phyloP scores from a whole-genome alignment of 1,284 basidiomycete species.

The Malassezia dermatis region DNA sequence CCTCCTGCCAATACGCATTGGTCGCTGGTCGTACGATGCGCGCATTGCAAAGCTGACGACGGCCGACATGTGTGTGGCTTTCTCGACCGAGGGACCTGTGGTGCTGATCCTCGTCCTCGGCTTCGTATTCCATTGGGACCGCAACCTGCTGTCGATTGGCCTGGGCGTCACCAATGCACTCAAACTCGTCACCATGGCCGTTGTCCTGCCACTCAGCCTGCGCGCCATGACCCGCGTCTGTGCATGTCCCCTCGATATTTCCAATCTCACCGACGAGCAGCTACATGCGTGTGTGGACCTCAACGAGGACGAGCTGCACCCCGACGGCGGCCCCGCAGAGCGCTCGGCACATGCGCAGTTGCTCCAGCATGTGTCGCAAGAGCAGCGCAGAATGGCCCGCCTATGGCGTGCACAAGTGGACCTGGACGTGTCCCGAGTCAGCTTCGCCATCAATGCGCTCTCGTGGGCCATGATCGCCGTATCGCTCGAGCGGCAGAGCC shows the following conservation, averaged over 20 bases:
- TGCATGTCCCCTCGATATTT: background rate
- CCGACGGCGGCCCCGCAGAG: background rate
- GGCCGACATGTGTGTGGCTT: slow-evolving; percentile 1
- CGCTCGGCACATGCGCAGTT: background rate
- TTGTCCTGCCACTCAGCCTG: background rate
- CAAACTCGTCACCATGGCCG: background rate
- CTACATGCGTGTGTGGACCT: background rate
- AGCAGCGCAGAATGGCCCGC: slow-evolving; percentile 4
- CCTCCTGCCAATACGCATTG: slow-evolving; percentile 6
- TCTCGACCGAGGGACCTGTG: slow-evolving; percentile 12
- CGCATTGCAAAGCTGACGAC: slow-evolving; percentile 12
- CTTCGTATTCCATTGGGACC: slow-evolving; percentile 14
- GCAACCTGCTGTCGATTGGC: background rate
- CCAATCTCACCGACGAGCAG: background rate
- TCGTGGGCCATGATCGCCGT: slow-evolving; percentile 9
- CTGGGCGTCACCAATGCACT: slow-evolving; percentile 9
- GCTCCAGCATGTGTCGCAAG: background rate
- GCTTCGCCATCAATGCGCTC: background rate
- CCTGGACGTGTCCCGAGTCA: slow-evolving; percentile 1
- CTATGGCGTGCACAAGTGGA: slow-evolving; percentile 17
- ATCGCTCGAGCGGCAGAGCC: background rate
- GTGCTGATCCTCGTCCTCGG: slow-evolving; percentile 13
- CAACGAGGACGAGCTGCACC: background rate
- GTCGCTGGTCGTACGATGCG: slow-evolving; percentile 5
- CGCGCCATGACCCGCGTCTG: background rate